Conservation (phyloP, 371 early-diverging fungal species). For the Dinochytrium kinnereticum region DNA sequence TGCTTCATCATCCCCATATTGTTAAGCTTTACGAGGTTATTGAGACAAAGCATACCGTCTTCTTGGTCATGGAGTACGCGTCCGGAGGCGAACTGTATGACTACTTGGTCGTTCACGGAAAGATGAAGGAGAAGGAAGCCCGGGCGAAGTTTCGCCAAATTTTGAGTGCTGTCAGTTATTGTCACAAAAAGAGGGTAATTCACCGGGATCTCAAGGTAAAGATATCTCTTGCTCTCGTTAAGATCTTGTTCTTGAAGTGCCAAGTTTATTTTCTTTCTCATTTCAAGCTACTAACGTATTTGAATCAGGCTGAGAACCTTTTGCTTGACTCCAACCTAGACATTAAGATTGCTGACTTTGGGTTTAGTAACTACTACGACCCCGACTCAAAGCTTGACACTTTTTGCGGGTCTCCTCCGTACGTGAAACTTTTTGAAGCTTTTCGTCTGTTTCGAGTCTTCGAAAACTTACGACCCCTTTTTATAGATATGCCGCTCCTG, state of each 20-base stretch:
- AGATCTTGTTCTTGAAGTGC: no score
- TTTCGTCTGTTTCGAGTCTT: no score
- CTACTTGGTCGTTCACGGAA: constrained; percentile 64
- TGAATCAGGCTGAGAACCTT: constrained; percentile 61
- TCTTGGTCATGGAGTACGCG: constrained; percentile 62
- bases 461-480: no score
- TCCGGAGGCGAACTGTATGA: constrained; percentile 65
- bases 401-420: constrained; percentile 76
- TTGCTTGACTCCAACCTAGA: constrained; percentile 58
- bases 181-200: constrained; percentile 67
- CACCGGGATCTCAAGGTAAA: constrained; percentile 75
- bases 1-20: constrained; percentile 65
- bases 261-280: no score
- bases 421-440: no score
- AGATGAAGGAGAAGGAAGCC: constrained; percentile 69
- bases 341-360: constrained; percentile 76
- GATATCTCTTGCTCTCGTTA: no score
- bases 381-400: constrained; percentile 66
- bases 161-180: constrained; percentile 65
- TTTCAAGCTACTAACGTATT: no score
- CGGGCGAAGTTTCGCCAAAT: constrained; percentile 69
- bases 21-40: constrained; percentile 73
- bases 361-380: constrained; percentile 69
- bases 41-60: constrained; percentile 63
- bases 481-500: constrained; percentile 80